Base-by-base conservation (phyloP, 2,329 filamentous ascomycete genomes). In the Cytospora schulzeri region DNA sequence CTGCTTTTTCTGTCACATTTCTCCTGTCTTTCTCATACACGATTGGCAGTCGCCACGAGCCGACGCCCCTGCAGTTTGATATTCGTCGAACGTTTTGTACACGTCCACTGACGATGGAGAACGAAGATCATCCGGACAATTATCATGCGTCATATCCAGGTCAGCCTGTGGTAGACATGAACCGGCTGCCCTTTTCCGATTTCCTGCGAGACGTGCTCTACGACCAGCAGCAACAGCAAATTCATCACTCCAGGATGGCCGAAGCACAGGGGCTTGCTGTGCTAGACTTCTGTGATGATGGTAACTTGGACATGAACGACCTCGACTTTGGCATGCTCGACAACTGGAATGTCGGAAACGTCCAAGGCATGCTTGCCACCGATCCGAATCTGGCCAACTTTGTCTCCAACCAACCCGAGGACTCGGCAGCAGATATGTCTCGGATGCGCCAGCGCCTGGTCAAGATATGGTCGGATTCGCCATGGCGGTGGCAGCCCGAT, bases 121-220 rank as follows among this genome's bases (percentile, higher is more conserved):
- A 63, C 14, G 31, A 66, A 67, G 62, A 45, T 51, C 67, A 68
- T 29, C 52, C 66, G 24, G 67, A 69, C n/a, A 57, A 56, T 62
- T 67, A 65, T 53, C 67, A 68, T 9, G 62, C 60, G 12, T 58
- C 64, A 19, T 71, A 70, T 59, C 63, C 35, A 19, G 41, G 29
- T 29, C 52, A 57, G n/a, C 51, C 29, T 22, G 56, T 68, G 55
- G 62, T 75, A 51, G 73, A 77, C 41, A 71, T 77, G 57, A 69
- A 73, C 31, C 75, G 74, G 28, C 70, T 78, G 19, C 79, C 80
- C 1, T 84, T 85, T 67, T 78, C 79, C 22, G 80, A 83, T 58
- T 85, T 85, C 57, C 72, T 85, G 17, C 79, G 80, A 8, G 80
- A 83, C 51, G 77, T 85, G 15, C 74, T 85, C 19, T 84, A 81